phyloP scores from a whole-genome alignment of 140 eudicot genomes.

The Bidens hawaiensis region DNA sequence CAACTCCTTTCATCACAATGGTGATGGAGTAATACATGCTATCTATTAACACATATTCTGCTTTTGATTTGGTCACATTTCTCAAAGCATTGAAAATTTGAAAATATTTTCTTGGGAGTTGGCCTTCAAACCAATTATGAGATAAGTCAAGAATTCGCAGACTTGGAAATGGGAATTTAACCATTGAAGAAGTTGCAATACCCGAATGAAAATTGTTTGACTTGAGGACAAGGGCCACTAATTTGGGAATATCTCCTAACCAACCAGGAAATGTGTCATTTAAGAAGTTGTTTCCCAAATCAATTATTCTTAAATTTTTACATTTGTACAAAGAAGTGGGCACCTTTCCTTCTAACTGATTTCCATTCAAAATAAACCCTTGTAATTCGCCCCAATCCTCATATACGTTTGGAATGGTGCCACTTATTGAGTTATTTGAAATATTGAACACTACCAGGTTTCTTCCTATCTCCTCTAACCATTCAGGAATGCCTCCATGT shows the following conservation, averaged over 20 bases:
- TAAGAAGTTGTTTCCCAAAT: conserved; percentile 28
- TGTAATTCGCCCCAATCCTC: not conserved
- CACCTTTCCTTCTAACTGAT: conserved; percentile 30
- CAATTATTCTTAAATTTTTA: conserved; percentile 7
- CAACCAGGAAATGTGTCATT: conserved; percentile 31
- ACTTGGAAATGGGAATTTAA: not conserved
- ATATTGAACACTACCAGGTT: not conserved
- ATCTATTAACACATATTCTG: too few relatives aligned
- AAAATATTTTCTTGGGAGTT: too few relatives aligned
- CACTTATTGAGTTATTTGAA: conserved; percentile 11
- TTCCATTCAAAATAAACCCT: conserved; percentile 10
- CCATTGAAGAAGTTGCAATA: not conserved
- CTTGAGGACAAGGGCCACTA: conserved; percentile 25
- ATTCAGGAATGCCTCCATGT: conserved; percentile 4
- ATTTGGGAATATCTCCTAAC: conserved; percentile 21
- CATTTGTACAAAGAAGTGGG: conserved; percentile 30
- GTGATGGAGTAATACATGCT: too few relatives aligned
- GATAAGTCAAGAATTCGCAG: too few relatives aligned
- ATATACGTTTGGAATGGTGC: not conserved
- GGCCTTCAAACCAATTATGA: too few relatives aligned
- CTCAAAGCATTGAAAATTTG: too few relatives aligned
- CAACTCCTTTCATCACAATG: too few relatives aligned
- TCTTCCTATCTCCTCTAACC: not conserved
- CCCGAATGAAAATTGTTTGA: conserved; percentile 26
- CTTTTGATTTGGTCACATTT: too few relatives aligned